Percentiles rank a stretch among this genome's conserved stretches.
Evolutionary conservation across 148 eudicot genomes (phyloP).

Genomic region (Tetragonia tetragonoides): DNA sequence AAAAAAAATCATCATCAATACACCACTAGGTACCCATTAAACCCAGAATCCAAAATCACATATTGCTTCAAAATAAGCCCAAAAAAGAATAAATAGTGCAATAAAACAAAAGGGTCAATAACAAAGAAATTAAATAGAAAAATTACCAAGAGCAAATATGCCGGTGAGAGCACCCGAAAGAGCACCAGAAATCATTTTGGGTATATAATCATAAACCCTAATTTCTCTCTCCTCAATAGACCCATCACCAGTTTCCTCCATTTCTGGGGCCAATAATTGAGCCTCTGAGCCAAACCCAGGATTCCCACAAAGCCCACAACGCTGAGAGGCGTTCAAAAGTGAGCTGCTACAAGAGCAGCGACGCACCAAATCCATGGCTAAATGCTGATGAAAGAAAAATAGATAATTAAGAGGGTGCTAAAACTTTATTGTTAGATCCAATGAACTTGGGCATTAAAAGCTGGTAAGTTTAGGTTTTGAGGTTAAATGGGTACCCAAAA

Average conservation of each 20-base stretch:
- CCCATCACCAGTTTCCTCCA: constrained; percentile 38
- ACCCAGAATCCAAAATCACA: background rate
- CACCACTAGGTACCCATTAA: background rate
- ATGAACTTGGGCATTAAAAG: constrained; percentile 24
- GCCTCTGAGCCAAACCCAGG: background rate
- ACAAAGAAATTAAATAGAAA: background rate
- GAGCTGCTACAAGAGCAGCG: constrained; percentile 10
- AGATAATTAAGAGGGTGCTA: background rate
- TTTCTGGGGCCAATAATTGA: background rate
- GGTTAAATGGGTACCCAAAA: constrained; percentile 11
- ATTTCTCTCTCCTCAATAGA: constrained; percentile 26
- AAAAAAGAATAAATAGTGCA: background rate
- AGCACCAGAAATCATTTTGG: constrained; percentile 42
- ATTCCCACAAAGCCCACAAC: constrained; percentile 4
- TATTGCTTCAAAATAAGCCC: background rate
- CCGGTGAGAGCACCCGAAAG: constrained; percentile 63
- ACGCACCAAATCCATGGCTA: constrained; percentile 12
- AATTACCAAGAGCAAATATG: constrained; percentile 53
- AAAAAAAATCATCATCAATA: background rate
- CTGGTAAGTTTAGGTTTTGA: constrained; percentile 19
- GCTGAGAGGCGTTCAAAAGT: background rate
- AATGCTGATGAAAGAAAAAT: background rate
- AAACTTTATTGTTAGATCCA: constrained; percentile 15
- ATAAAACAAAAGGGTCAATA: background rate
- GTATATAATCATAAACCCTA: constrained; percentile 39